phyloP scores from a whole-genome alignment of 768 basidiomycete species.

The Amanita subjunquillea region DNA sequence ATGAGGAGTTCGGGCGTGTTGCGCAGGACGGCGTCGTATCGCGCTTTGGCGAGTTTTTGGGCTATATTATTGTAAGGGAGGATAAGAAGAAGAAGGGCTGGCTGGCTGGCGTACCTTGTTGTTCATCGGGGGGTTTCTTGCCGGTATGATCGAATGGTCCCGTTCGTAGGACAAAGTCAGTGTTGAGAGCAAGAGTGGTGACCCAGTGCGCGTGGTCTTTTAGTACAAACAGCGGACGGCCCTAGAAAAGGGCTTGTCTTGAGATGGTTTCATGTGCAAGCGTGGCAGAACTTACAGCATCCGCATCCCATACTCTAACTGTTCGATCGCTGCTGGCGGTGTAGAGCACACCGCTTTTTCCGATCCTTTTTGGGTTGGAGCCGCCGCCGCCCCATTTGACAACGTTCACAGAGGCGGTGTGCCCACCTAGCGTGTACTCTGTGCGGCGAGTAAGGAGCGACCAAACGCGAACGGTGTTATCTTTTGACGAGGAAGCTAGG shows the following conservation, averaged over 20 bases:
- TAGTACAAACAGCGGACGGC: slow-evolving; percentile 71
- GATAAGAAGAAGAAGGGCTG: background rate
- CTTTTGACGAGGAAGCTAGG: slow-evolving; percentile 92
- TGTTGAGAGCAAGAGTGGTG: slow-evolving; percentile 90
- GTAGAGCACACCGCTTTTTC: slow-evolving; percentile 59
- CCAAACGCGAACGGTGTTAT: slow-evolving; percentile 95
- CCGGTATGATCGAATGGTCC: slow-evolving; percentile 89
- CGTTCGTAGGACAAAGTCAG: slow-evolving; percentile 89
- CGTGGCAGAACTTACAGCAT: slow-evolving; percentile 31
- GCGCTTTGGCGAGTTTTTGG: slow-evolving; percentile 60
- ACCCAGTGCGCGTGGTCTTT: slow-evolving; percentile 99
- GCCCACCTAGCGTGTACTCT: slow-evolving; percentile 85
- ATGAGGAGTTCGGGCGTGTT: slow-evolving; percentile 75
- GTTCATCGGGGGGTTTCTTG: slow-evolving; percentile 69
- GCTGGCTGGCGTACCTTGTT: slow-evolving; percentile 49
- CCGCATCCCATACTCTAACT: slow-evolving; percentile 91
- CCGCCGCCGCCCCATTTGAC: slow-evolving; percentile 95
- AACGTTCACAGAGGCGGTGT: slow-evolving; percentile 89
- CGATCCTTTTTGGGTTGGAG: slow-evolving; percentile 11
- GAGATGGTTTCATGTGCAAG: background rate
- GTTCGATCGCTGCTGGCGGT: slow-evolving; percentile 93
- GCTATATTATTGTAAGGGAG: slow-evolving; percentile 30
- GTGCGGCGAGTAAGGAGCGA: slow-evolving; percentile 56
- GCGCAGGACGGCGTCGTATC: slow-evolving; percentile 65
- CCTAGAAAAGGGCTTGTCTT: slow-evolving; percentile 30